Evolutionary conservation across 108 stramenopile genomes (phyloP).

Genomic region (Mediolabrus comicus): DNA sequence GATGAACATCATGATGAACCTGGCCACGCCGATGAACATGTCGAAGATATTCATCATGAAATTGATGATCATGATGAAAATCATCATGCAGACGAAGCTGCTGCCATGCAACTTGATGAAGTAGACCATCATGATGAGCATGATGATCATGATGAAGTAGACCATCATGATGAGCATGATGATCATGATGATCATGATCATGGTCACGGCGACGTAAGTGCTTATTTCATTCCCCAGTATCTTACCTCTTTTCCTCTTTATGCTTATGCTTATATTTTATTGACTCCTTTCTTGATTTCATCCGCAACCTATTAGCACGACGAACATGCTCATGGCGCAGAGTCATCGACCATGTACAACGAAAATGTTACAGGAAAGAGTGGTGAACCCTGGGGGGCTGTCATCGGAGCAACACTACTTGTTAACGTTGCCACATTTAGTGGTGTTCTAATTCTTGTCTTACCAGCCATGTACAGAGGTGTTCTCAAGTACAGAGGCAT

Average conservation of each 20-base stretch:
- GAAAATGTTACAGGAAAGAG: not conserved
- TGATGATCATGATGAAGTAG: not conserved
- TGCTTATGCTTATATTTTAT: no score
- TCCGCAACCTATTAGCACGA: no score
- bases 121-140: not conserved
- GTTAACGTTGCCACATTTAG: constrained; percentile 36
- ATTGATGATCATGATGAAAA: not conserved
- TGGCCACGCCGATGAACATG: not conserved
- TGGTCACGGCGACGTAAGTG: not conserved
- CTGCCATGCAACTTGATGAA: not conserved
- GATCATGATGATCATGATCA: not conserved
- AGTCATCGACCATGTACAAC: not conserved
- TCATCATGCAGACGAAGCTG: not conserved
- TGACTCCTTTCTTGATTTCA: no score
- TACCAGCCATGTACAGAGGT: constrained; percentile 15
- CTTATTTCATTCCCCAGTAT: no score
- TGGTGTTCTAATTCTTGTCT: constrained; percentile 27
- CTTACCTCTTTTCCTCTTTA: no score
- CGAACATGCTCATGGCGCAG: not conserved
- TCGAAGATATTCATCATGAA: no score
- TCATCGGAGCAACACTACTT: constrained; percentile 37
- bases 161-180: not conserved
- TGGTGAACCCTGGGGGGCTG: constrained; percentile 26
- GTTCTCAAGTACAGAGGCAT: constrained; percentile 2
- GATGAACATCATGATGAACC: not conserved